These are phyloP conservation scores for Thinopyrum elongatum DNA, from an alignment of 176 grass and related monocot genomes.

Conservation along the genomic window DNA sequence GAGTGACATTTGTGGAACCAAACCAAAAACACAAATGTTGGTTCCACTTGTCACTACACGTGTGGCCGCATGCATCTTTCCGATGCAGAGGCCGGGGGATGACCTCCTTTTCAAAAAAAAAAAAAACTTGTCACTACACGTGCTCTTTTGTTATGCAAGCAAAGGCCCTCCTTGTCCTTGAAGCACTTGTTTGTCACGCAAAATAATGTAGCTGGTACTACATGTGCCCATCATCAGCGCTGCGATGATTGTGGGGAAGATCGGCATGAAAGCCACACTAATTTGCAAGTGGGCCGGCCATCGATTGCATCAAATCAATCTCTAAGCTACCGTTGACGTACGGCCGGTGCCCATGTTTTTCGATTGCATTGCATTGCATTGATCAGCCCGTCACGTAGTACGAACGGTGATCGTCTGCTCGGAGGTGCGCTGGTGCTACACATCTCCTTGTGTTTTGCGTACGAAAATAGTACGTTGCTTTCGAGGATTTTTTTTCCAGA, in stretches of 20 bases:
- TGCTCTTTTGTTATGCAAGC: not conserved
- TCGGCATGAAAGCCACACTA: slow-evolving; percentile 16
- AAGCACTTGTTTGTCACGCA: not conserved
- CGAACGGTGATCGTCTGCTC: not conserved
- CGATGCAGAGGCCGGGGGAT: too few species aligned
- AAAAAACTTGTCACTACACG: too few species aligned
- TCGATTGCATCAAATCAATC: not conserved
- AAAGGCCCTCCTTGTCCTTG: not conserved
- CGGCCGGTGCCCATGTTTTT: too few species aligned
- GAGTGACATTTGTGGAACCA: too few species aligned
- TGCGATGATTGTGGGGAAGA: not conserved
- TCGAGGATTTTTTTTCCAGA: not conserved
- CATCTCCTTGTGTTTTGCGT: too few species aligned
- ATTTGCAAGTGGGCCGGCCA: not conserved
- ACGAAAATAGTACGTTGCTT: too few species aligned
- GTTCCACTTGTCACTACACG: too few species aligned
- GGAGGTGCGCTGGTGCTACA: not conserved
- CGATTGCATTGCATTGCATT: not conserved
- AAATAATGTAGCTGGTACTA: not conserved
- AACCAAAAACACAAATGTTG: too few species aligned
- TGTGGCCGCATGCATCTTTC: too few species aligned
- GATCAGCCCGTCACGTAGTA: not conserved
- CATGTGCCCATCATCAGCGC: not conserved
- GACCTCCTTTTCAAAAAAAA: too few species aligned
- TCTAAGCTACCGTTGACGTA: too few species aligned